Conservation (phyloP, 2,329 filamentous ascomycete species). For the Fusarium virguliforme region DNA sequence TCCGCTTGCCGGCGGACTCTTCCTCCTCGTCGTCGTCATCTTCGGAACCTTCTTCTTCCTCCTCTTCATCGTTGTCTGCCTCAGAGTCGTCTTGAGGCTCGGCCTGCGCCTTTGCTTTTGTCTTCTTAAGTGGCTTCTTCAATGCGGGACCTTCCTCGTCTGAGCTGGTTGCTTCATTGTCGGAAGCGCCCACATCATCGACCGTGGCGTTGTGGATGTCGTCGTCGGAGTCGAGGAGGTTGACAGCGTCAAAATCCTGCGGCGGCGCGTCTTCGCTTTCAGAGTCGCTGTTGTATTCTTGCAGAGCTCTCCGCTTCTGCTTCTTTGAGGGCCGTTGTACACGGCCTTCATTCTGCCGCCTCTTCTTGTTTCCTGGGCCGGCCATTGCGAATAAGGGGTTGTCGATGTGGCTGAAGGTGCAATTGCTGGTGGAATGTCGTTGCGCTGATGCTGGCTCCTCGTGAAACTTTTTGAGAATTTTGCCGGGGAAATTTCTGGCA, state of each 20-base stretch:
- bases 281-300: conserved; percentile 70
- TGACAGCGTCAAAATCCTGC: conserved; percentile 66
- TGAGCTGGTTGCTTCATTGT: conserved; percentile 56
- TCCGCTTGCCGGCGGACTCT: conserved; percentile 56
- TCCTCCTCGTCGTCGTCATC: conserved; percentile 61
- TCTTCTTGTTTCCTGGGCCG: conserved; percentile 56
- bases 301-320: conserved; percentile 64
- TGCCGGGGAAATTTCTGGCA: conserved; percentile 49
- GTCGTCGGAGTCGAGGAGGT: conserved; percentile 72
- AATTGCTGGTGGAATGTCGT: conserved; percentile 33
- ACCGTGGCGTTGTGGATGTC: conserved; percentile 69
- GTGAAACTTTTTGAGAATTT: conserved; percentile 52
- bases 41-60: conserved; percentile 53
- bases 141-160: conserved; percentile 56
- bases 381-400: conserved; percentile 52
- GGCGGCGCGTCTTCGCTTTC: conserved; percentile 59
- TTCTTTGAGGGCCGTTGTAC: conserved; percentile 66
- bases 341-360: conserved; percentile 53
- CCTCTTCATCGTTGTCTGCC: conserved; percentile 45
- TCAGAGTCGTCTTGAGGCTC: conserved; percentile 46
- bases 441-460: conserved; percentile 35
- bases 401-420: conserved; percentile 22
- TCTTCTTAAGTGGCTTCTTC: conserved; percentile 53
- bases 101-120: conserved; percentile 50
- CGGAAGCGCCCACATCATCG: conserved; percentile 64